Base-by-base conservation (phyloP, 768 basidiomycete genomes). In the Boletus rex-veris region DNA sequence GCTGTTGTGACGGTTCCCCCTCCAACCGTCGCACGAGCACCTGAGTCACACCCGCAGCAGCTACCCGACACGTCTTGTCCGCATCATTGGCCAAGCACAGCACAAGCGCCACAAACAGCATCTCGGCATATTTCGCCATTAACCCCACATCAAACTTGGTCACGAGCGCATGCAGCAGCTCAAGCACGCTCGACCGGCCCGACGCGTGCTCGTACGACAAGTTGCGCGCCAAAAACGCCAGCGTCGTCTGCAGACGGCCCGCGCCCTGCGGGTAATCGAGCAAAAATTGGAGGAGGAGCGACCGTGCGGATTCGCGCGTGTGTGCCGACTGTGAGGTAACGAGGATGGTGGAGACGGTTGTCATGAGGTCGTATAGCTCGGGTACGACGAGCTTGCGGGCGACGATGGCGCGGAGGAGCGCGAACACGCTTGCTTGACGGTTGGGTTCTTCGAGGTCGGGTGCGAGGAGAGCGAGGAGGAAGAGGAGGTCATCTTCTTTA, bases 331-430 rank as follows among this genome's bases (percentile, higher is more conserved):
- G 96, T 60, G 82, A 94, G 12, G 93, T 95, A 38, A 99, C 92
- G 79, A 97, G 85, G 61, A 96, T 83, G 59, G 92, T 87, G 4
- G 92, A 85, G 19, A 98, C 85, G 54, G 85, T 85, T 55, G 92
- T 91, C 95, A 99, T 98, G 35, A 95, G 73, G 69, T 98, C 95
- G 73, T 99, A 99, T 47, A 99, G 88, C 71, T 98, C 97, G 0
- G 92, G 92, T 0, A 96, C 91, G 31, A 98, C 85, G 58, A 98
- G 90, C 65, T 90, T 92, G 31, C 95, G 84, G 6, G 87, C 80
- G 15, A 98, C 85, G 60, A 98, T 92, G 24, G 94, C 89, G 10
- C 92, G 87, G 15, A 99, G 81, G 61, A 98, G 81, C 2, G 88
- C 75, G 68, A 99, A 98, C 8, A 91, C 88, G 9, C 92, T 80